phyloP scores from a whole-genome alignment of 345 rosid genomes.

The Orychophragmus violaceus region DNA sequence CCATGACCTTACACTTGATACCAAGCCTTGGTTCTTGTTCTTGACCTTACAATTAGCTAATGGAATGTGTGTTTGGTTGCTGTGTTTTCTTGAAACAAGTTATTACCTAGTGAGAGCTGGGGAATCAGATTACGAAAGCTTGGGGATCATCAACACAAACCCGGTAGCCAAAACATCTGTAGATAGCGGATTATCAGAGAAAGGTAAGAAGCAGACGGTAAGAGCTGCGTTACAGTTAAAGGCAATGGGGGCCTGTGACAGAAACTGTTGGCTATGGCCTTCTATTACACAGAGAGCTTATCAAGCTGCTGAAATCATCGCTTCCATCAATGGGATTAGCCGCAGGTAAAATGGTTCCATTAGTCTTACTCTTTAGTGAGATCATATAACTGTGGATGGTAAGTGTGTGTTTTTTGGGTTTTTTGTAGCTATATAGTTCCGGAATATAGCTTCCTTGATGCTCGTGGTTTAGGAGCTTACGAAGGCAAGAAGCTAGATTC shows the following conservation, averaged over 20 bases:
- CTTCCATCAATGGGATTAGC: constrained; percentile 60
- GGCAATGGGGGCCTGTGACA: constrained; percentile 71
- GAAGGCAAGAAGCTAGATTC: constrained; percentile 79
- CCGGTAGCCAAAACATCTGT: constrained; percentile 84
- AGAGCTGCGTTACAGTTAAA: constrained; percentile 64
- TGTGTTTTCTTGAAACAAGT: constrained; percentile 34
- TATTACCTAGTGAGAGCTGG: constrained; percentile 91
- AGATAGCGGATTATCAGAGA: constrained; percentile 75
- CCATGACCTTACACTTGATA: not conserved
- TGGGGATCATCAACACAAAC: constrained; percentile 84
- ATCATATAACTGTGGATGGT: not conserved
- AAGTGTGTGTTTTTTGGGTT: not conserved
- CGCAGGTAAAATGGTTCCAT: constrained; percentile 42
- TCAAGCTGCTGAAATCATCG: constrained; percentile 87
- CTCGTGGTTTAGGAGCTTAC: constrained; percentile 93
- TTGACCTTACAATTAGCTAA: too few species aligned
- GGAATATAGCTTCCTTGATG: constrained; percentile 89
- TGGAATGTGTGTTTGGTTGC: constrained; percentile 8
- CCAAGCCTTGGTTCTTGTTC: too few species aligned
- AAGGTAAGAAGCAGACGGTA: constrained; percentile 73
- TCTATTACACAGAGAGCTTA: constrained; percentile 95
- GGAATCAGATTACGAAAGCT: constrained; percentile 72
- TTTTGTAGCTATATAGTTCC: constrained; percentile 70
- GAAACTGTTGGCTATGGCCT: constrained; percentile 94
- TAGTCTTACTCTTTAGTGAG: not conserved